Evolutionary conservation across 2,329 filamentous ascomycete species (phyloP), one percentile per base, ranked within the genome.

Genomic region (Diplodia intermedia): DNA sequence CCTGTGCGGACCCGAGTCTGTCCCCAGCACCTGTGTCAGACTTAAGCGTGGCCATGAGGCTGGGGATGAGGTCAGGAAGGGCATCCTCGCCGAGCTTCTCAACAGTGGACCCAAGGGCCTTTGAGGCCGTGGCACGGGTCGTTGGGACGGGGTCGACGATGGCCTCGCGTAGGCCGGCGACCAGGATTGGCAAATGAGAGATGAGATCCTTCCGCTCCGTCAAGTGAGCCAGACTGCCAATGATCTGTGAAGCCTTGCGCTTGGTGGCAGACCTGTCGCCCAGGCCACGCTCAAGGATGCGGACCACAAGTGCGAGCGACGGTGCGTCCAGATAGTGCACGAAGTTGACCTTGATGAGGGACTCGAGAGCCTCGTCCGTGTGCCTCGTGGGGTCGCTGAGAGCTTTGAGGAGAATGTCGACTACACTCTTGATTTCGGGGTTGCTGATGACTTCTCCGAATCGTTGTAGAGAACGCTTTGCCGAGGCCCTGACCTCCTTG

Each of bases 361-460:
- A 86, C 78, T 99, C 94, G 69, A 99, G 84, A 18, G 95, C 95
- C 72, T 96, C 92, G 75, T 99, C 94, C 0, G 96, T 99, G 81
- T 97, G 93, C 77, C 95, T 98, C 0, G 94, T 99, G 1, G 95
- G 94, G 77, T 99, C 95, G 75, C 95, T 99, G 69, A 99, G 88
- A 70, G 95, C 96, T 81, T 97, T 98, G 73, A 99, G 89, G 40
- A 99, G 86, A 68, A 97, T 91, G 74, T 91, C 90, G 69, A 98
- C 94, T 15, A 98, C 85, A 71, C 90, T 88, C 86, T 97, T 97
- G 76, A 99, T 92, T 80, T 99, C 95, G 4, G 95, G 95, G 78
- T 99, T 99, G 79, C 87, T 96, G 79, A 99, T 99, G 72, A 99
- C 96, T 79, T 99, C 96, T 72, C 96, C 95, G 77, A 99, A 99